Conservation (phyloP, 176 grass and related monocot genomes). For the Chrysopogon serrulatus region DNA sequence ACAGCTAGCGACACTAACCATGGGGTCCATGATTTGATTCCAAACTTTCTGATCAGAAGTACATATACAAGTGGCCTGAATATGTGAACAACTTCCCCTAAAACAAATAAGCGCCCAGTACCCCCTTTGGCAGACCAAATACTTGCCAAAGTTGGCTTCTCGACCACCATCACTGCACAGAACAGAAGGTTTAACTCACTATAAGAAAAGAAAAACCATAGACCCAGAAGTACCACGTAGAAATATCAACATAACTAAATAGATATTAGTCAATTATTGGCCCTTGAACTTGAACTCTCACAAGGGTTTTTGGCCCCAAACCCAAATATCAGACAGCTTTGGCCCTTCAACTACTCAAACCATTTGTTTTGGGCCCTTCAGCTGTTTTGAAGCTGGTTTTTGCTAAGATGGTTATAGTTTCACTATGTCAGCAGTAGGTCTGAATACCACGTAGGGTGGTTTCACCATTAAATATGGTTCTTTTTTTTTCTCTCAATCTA, state of each 20-base stretch:
- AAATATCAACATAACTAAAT: conserved; percentile 1
- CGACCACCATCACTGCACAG: conserved; percentile 21
- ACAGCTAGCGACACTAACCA: conserved; percentile 88
- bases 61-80: conserved; percentile 91
- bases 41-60: conserved; percentile 83
- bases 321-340: background rate
- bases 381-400: background rate
- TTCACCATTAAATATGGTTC: background rate
- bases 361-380: background rate
- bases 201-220: background rate
- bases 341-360: background rate
- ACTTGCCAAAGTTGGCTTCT: conserved; percentile 64
- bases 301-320: background rate
- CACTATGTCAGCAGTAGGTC: background rate
- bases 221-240: background rate
- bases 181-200: background rate
- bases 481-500: background rate
- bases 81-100: conserved; percentile 77
- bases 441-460: background rate
- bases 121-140: conserved; percentile 73
- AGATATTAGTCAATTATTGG: background rate
- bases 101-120: conserved; percentile 64
- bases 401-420: background rate
- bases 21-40: conserved; percentile 90
- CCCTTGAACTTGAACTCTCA: background rate